A percentile compares a stretch with the other conserved stretches of the same genome.
phyloP scores from a whole-genome alignment of 1,139 yeast species.

The Martiniozyma asiatica region DNA sequence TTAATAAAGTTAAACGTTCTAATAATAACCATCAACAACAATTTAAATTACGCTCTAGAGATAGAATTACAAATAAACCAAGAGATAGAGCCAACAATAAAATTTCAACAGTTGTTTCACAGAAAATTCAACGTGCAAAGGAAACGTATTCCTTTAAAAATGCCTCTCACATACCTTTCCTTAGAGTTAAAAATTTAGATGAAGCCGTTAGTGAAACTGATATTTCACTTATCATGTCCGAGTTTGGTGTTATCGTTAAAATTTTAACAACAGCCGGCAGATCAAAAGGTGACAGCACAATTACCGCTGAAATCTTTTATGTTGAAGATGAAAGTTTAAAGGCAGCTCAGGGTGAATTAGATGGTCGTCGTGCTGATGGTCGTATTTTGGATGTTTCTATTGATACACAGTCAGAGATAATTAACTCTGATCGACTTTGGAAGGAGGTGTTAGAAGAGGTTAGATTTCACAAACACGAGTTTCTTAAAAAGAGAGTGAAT shows the following conservation, averaged over 20 bases:
- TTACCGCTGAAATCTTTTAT: constrained; percentile 18
- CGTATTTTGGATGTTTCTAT: constrained; percentile 9
- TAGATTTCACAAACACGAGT: constrained; percentile 4
- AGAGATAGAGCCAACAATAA: no score
- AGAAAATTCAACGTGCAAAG: no score
- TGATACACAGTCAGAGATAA: constrained; percentile 9
- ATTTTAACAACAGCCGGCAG: constrained; percentile 5
- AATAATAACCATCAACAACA: no score
- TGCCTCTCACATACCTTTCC: constrained; percentile 13
- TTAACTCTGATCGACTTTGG: constrained; percentile 10
- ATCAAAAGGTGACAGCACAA: constrained; percentile 2
- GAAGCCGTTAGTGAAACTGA: constrained; percentile 13
- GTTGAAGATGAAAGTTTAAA: constrained; percentile 8
- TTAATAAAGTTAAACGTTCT: no score
- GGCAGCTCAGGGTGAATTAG: constrained; percentile 9
- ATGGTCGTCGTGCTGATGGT: constrained; percentile 15
- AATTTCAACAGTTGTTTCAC: no score
- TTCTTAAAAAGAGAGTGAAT: neutral
- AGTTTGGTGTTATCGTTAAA: constrained; percentile 9
- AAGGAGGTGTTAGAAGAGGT: constrained; percentile 8
- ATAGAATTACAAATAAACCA: no score
- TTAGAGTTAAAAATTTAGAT: constrained; percentile 14
- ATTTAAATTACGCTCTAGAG: no score
- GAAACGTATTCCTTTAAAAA: no score
- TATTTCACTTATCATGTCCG: constrained; percentile 11